phyloP scores from a whole-genome alignment of 2,329 filamentous ascomycete species.

The Setomelanomma holmii region DNA sequence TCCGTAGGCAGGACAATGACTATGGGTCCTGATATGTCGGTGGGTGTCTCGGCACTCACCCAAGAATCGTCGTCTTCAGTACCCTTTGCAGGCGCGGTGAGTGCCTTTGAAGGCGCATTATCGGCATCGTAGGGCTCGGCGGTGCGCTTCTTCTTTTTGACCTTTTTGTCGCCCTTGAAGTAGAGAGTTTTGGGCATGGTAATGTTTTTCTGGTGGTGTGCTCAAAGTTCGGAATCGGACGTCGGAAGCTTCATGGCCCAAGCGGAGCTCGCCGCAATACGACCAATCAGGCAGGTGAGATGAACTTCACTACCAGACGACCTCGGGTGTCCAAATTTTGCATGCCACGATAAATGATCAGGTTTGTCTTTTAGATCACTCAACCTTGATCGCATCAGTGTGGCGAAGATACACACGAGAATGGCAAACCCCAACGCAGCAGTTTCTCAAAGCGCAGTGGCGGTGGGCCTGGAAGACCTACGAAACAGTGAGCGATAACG shows the following conservation, averaged over 20 bases:
- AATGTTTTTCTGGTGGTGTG: slow-evolving; percentile 15
- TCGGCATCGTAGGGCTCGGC: slow-evolving; percentile 58
- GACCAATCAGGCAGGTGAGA: slow-evolving; percentile 37
- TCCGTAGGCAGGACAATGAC: slow-evolving; percentile 82
- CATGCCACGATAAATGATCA: background rate
- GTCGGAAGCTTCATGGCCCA: background rate
- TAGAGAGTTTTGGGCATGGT: slow-evolving; percentile 85
- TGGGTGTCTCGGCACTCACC: slow-evolving; percentile 79
- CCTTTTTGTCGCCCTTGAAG: slow-evolving; percentile 98
- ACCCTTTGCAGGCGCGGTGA: slow-evolving; percentile 45
- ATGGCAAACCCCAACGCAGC: slow-evolving; percentile 31
- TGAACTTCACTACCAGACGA: slow-evolving; percentile 18
- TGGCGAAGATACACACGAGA: background rate
- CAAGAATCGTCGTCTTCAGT: slow-evolving; percentile 81
- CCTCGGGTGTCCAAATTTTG: slow-evolving; percentile 5
- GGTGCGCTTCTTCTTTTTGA: slow-evolving; percentile 86
- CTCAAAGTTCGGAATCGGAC: slow-evolving; percentile 14
- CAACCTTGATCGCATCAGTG: slow-evolving; percentile 6
- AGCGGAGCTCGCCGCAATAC: slow-evolving; percentile 32
- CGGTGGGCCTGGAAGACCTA: slow-evolving; percentile 50
- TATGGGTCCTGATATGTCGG: slow-evolving; percentile 81
- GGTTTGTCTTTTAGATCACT: background rate
- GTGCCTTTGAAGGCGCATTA: slow-evolving; percentile 40
- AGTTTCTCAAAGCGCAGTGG: slow-evolving; percentile 36
- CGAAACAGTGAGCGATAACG: slow-evolving; percentile 54